These are phyloP conservation scores for Debaryomyces sp. DNA, from an alignment of 1,139 yeast genomes.

Conservation along the genomic window DNA sequence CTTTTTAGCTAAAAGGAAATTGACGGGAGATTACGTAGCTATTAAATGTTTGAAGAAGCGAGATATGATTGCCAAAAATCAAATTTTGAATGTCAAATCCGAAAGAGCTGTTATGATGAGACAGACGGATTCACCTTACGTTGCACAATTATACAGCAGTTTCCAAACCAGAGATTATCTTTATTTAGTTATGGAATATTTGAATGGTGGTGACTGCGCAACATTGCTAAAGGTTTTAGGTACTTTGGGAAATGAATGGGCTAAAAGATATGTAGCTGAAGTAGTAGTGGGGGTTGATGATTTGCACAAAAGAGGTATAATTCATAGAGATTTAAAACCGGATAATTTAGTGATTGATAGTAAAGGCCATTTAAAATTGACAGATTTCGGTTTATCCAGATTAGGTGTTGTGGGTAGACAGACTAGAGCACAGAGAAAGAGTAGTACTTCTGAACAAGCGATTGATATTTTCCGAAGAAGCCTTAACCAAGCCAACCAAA, in stretches of 20 bases:
- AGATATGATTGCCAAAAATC: slow-evolving; percentile 97
- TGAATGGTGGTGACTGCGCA: slow-evolving; percentile 96
- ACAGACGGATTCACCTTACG: slow-evolving; percentile 91
- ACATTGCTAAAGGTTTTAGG: slow-evolving; percentile 82
- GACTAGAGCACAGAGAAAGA: slow-evolving; percentile 42
- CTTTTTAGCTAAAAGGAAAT: slow-evolving; percentile 75
- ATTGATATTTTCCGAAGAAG: slow-evolving; percentile 44
- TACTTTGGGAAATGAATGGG: slow-evolving; percentile 84
- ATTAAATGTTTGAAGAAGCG: slow-evolving; percentile 91
- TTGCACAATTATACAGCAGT: slow-evolving; percentile 84
- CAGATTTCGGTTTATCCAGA: slow-evolving; percentile 93
- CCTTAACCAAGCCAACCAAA: slow-evolving; percentile 19
- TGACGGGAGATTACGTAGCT: slow-evolving; percentile 95
- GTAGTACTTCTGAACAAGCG: slow-evolving; percentile 49
- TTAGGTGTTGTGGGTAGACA: slow-evolving; percentile 90
- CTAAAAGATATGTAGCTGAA: slow-evolving; percentile 83
- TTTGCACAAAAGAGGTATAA: slow-evolving; percentile 83
- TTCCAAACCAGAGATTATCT: slow-evolving; percentile 88
- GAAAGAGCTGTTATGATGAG: slow-evolving; percentile 98
- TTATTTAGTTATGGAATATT: slow-evolving; percentile 93
- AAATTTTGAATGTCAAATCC: slow-evolving; percentile 89
- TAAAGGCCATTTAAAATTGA: slow-evolving; percentile 85
- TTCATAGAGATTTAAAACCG: slow-evolving; percentile 94
- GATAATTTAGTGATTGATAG: slow-evolving; percentile 88
- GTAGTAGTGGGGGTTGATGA: slow-evolving; percentile 89